Evolutionary conservation across 1,284 basidiomycete genomes (phyloP), one percentile per base, ranked within the genome.

Genomic region (Pseudozyma pruni): DNA sequence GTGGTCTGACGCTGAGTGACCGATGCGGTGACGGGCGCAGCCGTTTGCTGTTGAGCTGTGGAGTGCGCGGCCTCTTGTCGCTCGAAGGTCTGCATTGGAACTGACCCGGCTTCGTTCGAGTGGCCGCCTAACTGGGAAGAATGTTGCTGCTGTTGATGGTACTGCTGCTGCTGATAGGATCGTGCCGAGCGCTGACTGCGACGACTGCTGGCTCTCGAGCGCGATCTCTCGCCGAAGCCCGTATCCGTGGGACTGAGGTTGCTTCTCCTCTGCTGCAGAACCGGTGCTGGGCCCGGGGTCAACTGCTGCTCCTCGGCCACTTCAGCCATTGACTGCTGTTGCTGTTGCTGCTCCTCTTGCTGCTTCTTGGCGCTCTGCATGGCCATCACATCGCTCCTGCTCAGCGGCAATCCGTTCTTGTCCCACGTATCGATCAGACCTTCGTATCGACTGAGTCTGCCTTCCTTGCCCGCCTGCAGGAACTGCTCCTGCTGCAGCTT

Each of bases 351-450:
- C 32, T 54, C 41, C 29, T 54, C 46, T 23, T 55, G 58, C 44
- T 60, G 9, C 49, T 45, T 51, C 23, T 40, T 51, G 17, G 46
- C 55, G 16, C 27, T 43, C 32, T 49, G 44, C 39, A 45, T 56
- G 4, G 57, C 56, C 3, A 64, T 42, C 11, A 61, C 29, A 33
- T 72, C 61, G 38, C 50, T 67, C 27, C 61, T 59, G 27, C 64
- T 74, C 4, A 79, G 53, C 16, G 76, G 76, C 20, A 72, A 22
- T 1, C 76, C 76, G 34, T 74, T 61, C 32, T 54, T 45, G 44
- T 79, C 76, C 76, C 76, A 79, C 7, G 71, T 70, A 34, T 79
- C 76, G 40, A 79, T 77, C 32, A 79, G 41, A 1, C 62, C 72
- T 22, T 78, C 76, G 42, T 72, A 64, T 22, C 57, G 48, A 41